These are phyloP conservation scores for Otatea glauca DNA, from an alignment of 176 grass and related monocot genomes.

Conservation along the genomic window DNA sequence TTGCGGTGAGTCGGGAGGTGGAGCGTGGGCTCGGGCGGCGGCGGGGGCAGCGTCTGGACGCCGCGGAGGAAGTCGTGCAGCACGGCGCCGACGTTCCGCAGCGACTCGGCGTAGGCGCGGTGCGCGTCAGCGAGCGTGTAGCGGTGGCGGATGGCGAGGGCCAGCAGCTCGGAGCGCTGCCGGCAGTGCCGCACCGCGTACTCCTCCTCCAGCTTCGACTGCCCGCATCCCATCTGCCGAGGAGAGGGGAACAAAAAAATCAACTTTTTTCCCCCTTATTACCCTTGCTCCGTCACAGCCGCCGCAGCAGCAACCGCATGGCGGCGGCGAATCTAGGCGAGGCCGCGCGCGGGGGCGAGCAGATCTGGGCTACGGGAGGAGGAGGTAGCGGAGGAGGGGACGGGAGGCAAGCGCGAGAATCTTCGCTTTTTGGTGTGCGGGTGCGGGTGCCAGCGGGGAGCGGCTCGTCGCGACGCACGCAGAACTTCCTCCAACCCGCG, in stretches of 20 bases:
- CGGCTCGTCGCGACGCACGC: constrained; percentile 60
- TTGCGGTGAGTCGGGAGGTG: constrained; percentile 70
- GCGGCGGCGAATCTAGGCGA: constrained; percentile 60
- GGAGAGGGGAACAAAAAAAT: neutral
- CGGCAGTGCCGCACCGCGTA: constrained; percentile 73
- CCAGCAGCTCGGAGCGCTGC: constrained; percentile 57
- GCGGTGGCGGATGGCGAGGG: constrained; percentile 69
- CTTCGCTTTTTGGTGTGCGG: constrained; percentile 44
- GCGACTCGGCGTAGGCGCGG: constrained; percentile 66
- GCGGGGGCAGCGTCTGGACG: constrained; percentile 49
- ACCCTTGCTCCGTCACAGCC: constrained; percentile 25
- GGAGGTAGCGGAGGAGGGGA: constrained; percentile 37
- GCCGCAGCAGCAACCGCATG: constrained; percentile 27
- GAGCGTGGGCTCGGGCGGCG: constrained; percentile 57
- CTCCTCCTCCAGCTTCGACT: constrained; percentile 85
- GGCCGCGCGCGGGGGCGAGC: constrained; percentile 27
- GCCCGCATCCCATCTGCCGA: constrained; percentile 72
- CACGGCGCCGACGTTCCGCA: constrained; percentile 51
- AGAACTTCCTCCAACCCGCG: neutral
- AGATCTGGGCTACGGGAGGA: constrained; percentile 52
- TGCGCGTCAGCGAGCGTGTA: constrained; percentile 90
- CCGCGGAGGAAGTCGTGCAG: constrained; percentile 67
- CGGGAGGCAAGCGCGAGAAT: constrained; percentile 57
- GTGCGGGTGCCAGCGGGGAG: constrained; percentile 53
- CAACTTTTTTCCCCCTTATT: too few relatives aligned